Percentiles rank a stretch among this genome's conserved stretches.
Conservation (phyloP, 176 grass and related monocot species). For the Leersia perrieri region DNA sequence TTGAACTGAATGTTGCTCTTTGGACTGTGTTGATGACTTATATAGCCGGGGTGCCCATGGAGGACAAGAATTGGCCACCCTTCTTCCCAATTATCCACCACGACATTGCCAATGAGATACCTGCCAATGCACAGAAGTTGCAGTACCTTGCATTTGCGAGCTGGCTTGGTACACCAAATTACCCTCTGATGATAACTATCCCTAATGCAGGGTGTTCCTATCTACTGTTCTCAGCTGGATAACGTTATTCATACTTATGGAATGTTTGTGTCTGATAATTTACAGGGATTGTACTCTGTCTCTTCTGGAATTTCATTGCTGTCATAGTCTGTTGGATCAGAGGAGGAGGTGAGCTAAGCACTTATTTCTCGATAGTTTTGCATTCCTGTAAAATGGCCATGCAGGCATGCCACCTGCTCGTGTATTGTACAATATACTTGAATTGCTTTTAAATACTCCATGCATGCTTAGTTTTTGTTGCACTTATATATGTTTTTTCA, state of each 20-base stretch:
- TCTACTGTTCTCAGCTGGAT: neutral
- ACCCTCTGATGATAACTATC: neutral
- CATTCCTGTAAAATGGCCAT: neutral
- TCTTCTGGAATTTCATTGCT: constrained; percentile 84
- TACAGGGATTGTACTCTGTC: constrained; percentile 85
- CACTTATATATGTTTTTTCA: neutral
- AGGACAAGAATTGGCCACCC: constrained; percentile 88
- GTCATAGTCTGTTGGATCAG: constrained; percentile 90
- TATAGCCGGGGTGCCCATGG: constrained; percentile 60
- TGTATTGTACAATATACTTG: constrained; percentile 3
- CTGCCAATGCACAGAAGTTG: constrained; percentile 69
- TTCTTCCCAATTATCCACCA: constrained; percentile 92
- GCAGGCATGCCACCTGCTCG: neutral
- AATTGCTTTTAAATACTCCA: neutral
- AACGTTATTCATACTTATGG: neutral
- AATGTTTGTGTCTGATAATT: constrained; percentile 27
- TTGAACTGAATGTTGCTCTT: neutral
- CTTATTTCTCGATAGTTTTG: constrained; percentile 20
- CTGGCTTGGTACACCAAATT: constrained; percentile 61
- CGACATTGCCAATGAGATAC: constrained; percentile 91
- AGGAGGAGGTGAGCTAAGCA: constrained; percentile 73
- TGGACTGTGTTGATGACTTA: neutral
- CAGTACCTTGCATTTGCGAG: constrained; percentile 89
- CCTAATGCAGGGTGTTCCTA: neutral
- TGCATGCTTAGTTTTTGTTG: neutral